phyloP scores from a whole-genome alignment of 106 monocot genomes.

The Ottelia alismoides region DNA sequence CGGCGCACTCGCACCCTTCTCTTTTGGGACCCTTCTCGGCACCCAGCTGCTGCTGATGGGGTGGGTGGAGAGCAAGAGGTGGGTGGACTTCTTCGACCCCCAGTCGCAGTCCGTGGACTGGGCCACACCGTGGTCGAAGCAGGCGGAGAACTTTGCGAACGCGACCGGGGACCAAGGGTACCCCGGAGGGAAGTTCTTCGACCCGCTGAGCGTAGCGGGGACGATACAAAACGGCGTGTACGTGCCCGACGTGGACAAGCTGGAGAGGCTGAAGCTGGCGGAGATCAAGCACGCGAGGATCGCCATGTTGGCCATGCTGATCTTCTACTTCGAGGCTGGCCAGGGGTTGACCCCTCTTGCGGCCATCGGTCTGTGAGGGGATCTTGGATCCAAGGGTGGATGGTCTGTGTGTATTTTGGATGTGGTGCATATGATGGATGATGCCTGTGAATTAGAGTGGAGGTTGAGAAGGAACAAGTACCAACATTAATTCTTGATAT shows the following conservation, averaged over 20 bases:
- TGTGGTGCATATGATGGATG: no score
- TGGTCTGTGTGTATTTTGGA: no score
- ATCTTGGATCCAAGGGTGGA: no score
- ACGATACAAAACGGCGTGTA: conserved; percentile 58
- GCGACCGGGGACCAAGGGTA: conserved; percentile 89
- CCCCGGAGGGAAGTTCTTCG: conserved; percentile 96
- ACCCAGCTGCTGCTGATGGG: conserved; percentile 98
- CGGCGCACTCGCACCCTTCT: conserved; percentile 84
- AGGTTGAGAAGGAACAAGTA: no score
- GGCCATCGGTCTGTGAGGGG: conserved; percentile 70
- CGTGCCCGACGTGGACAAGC: conserved; percentile 65
- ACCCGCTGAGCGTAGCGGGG: conserved; percentile 66
- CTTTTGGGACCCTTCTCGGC: conserved; percentile 84
- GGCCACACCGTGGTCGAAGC: conserved; percentile 96
- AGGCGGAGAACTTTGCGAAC: conserved; percentile 84
- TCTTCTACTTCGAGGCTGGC: conserved; percentile 88
- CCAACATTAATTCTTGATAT: no score
- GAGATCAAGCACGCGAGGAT: conserved; percentile 93
- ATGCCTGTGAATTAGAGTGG: no score
- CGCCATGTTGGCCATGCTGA: conserved; percentile 91
- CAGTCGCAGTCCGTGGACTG: conserved; percentile 93
- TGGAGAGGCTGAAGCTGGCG: conserved; percentile 86
- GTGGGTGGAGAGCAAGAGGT: conserved; percentile 96
- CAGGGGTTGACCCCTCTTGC: conserved; percentile 90
- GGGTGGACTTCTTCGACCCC: conserved; percentile 96